A percentile compares a stretch with the other conserved stretches of the same genome.
Conservation (phyloP, 1,284 basidiomycete genomes). For the Ustilago cynodontis region DNA sequence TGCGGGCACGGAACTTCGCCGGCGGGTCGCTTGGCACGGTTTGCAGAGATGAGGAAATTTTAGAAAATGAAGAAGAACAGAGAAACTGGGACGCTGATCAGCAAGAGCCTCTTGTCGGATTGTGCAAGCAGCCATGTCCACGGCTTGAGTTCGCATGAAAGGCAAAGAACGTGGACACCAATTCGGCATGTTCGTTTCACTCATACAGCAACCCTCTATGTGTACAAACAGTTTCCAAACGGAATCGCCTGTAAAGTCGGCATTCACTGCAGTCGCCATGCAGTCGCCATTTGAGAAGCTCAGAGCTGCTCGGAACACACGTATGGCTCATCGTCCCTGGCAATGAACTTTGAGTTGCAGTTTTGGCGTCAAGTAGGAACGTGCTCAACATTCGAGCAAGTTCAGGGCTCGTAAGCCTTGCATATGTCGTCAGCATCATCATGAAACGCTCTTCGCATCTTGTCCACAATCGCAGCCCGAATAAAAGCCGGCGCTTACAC, state of each 20-base stretch:
- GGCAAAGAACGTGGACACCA: background rate
- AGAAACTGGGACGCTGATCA: background rate
- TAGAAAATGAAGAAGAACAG: background rate
- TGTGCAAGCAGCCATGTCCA: background rate
- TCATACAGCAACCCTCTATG: no score
- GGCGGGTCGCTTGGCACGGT: background rate
- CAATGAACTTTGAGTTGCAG: background rate
- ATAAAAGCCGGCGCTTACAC: conserved; percentile 34
- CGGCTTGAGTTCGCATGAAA: background rate
- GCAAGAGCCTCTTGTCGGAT: background rate
- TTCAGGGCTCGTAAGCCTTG: background rate
- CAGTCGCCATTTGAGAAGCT: no score
- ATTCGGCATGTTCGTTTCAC: background rate
- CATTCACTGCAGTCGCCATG: background rate
- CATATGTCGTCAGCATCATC: background rate
- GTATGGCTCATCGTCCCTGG: background rate
- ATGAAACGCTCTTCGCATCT: background rate
- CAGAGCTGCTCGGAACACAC: no score
- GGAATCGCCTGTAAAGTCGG: background rate
- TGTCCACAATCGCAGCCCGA: conserved; percentile 24
- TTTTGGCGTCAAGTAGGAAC: background rate
- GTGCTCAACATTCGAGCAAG: background rate
- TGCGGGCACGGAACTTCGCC: background rate
- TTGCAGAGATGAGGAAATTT: background rate
- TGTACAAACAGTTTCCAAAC: no score